A percentile compares a stretch with the other conserved stretches of the same genome.
These are phyloP conservation scores for Coemansia sp. DNA, from an alignment of 192 early-diverging fungal species.

Conservation along the genomic window DNA sequence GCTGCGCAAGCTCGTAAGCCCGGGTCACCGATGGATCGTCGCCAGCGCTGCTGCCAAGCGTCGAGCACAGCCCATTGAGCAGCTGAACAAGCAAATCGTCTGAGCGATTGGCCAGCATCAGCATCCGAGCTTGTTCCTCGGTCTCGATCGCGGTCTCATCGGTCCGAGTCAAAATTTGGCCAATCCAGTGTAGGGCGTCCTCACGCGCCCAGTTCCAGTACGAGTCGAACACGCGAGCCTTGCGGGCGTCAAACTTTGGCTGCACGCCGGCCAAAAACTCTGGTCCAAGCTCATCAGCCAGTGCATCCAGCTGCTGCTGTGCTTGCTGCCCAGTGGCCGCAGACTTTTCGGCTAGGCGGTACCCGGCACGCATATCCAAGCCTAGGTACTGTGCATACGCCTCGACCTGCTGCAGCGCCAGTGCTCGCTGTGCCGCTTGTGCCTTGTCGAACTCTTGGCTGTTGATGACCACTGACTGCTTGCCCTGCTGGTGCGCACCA, in stretches of 20 bases:
- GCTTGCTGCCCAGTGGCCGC: background rate
- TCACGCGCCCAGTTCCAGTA: constrained; percentile 94
- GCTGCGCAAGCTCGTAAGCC: constrained; percentile 67
- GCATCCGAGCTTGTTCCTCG: constrained; percentile 7
- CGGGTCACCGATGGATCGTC: constrained; percentile 61
- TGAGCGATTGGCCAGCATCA: constrained; percentile 76
- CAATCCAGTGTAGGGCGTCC: constrained; percentile 57
- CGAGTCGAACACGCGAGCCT: constrained; percentile 88
- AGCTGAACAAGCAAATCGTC: constrained; percentile 37
- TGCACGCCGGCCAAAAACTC: constrained; percentile 84
- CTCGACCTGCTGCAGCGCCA: constrained; percentile 80
- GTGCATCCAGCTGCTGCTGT: constrained; percentile 75
- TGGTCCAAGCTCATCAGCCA: constrained; percentile 84
- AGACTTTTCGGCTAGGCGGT: constrained; percentile 62
- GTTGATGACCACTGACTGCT: constrained; percentile 69
- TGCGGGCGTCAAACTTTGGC: constrained; percentile 77
- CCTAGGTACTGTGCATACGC: constrained; percentile 80
- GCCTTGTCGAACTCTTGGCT: constrained; percentile 81
- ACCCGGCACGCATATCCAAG: constrained; percentile 71
- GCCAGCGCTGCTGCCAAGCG: constrained; percentile 65
- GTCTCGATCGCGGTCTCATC: constrained; percentile 66
- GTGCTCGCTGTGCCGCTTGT: constrained; percentile 67
- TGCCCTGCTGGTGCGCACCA: background rate
- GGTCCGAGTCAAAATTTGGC: constrained; percentile 77
- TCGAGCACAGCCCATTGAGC: constrained; percentile 73